These are phyloP conservation scores for Phytophthora idaei DNA, from an alignment of 352 stramenopile genomes.

Conservation along the genomic window DNA sequence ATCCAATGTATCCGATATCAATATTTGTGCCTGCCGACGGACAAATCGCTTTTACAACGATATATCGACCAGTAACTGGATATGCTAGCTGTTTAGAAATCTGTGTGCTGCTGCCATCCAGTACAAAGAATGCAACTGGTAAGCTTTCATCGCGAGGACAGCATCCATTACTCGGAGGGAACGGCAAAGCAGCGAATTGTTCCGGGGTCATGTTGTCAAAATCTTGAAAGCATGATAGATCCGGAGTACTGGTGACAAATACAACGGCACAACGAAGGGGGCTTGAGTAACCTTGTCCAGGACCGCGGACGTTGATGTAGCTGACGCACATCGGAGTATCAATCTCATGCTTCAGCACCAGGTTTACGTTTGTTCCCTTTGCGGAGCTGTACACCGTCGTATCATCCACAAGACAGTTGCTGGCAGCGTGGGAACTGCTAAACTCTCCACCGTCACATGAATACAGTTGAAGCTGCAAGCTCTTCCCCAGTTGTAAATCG, in stretches of 20 bases:
- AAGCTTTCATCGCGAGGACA: constrained; percentile 64
- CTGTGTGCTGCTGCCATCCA: constrained; percentile 79
- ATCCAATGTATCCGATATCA: constrained; percentile 80
- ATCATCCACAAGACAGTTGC: constrained; percentile 81
- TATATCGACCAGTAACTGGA: constrained; percentile 74
- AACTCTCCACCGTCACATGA: constrained; percentile 85
- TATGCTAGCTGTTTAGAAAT: constrained; percentile 78
- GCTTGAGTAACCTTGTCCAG: constrained; percentile 81
- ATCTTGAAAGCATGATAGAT: constrained; percentile 51
- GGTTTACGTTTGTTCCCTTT: constrained; percentile 74
- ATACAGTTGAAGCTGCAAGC: constrained; percentile 65
- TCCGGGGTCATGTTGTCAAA: constrained; percentile 78
- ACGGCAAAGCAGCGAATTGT: constrained; percentile 79
- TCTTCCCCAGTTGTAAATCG: constrained; percentile 77
- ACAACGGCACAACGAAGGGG: constrained; percentile 64
- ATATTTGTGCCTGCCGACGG: constrained; percentile 78
- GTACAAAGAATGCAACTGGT: constrained; percentile 77
- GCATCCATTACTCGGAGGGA: constrained; percentile 52
- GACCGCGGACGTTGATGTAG: constrained; percentile 73
- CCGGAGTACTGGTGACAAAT: constrained; percentile 77
- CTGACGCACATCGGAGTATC: constrained; percentile 84
- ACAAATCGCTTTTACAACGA: constrained; percentile 80
- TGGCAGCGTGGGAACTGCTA: constrained; percentile 65
- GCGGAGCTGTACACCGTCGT: constrained; percentile 82
- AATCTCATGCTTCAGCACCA: constrained; percentile 80